Evolutionary conservation across 1,284 basidiomycete species (phyloP), one percentile per base, ranked within the genome.

Genomic region (Inonotus hispidus): DNA sequence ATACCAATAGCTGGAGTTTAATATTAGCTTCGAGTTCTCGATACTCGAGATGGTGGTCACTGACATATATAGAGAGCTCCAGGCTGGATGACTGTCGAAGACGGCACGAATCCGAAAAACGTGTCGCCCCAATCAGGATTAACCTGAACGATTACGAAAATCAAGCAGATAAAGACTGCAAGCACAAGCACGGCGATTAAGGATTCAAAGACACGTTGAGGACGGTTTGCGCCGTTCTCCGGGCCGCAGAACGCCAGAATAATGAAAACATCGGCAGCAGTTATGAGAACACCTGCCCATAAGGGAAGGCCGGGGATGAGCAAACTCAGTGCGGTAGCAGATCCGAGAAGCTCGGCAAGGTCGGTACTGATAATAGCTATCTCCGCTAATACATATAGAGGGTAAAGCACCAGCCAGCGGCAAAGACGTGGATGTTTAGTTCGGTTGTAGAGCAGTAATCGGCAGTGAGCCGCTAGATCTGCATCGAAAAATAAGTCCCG

Each of bases 61-160:
- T 56, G 70, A 88, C 92, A 90, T 5, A 88, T 87, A 71, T 97
- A 98, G 1, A 98, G 75, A 10, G 87, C 83, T n/a, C 83, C 82
- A 0, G 77, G 76, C 47, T 79, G 69, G 63, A 92, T 80, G 23
- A 92, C 74, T 19, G 77, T 76, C 61, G 83, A 84, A 1, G 88
- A 88, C 0, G 95, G 95, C 10, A 98, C 68, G 68, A 85, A 95
- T 14, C 95, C 95, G n/a, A 83, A 69, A 71, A 98, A 96, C 0
- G 90, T 89, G 38, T 77, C 74, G 14, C 76, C 80, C 94, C 94
- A 96, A 41, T 87, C 69, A 0, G 95, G 86, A 49, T 83, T 67
- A 19, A 94, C 82, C 69, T 83, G 85, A 27, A 87, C 80, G 53
- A 96, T 84, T 63, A 98, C 83, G 49, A 94, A 77, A 50, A 84